Evolutionary conservation across 2,329 filamentous ascomycete genomes (phyloP).

Genomic region (Drechslerella dactyloides): DNA sequence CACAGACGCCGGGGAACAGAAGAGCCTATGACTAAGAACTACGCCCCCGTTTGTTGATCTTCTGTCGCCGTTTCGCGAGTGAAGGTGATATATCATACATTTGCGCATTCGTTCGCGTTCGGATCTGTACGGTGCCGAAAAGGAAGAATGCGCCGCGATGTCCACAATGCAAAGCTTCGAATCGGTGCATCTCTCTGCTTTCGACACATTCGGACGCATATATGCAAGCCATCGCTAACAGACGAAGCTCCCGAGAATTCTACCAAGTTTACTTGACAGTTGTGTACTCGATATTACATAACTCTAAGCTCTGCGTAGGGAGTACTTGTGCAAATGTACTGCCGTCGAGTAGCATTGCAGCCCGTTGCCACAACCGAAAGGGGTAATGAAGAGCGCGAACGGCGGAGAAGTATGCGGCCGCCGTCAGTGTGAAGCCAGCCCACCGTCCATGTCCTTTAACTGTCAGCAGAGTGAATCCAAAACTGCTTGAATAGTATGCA

Average conservation of each 20-base stretch:
- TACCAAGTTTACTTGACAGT: not conserved
- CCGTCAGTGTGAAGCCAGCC: too few species aligned
- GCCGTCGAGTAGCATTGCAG: too few species aligned
- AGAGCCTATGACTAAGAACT: not conserved
- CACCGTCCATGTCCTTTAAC: too few species aligned
- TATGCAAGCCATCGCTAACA: not conserved
- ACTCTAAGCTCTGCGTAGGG: too few species aligned
- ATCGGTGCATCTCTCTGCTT: not conserved
- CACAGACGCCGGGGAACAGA: too few species aligned
- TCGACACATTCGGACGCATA: not conserved
- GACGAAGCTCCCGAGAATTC: not conserved
- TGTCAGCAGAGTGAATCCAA: too few species aligned
- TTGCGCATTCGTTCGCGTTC: not conserved
- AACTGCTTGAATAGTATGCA: too few species aligned
- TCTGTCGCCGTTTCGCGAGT: too few species aligned
- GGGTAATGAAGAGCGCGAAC: not conserved
- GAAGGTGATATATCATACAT: not conserved
- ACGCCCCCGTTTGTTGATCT: not conserved
- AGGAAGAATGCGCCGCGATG: too few species aligned
- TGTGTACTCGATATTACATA: not conserved
- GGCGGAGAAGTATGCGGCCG: too few species aligned
- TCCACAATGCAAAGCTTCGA: not conserved
- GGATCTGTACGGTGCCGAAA: constrained; percentile 4
- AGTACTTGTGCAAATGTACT: too few species aligned
- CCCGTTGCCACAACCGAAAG: constrained; percentile 28